A percentile compares a stretch with the other conserved stretches of the same genome.
Evolutionary conservation across 2,329 filamentous ascomycete species (phyloP).

Genomic region (Penicillium rolfsii): DNA sequence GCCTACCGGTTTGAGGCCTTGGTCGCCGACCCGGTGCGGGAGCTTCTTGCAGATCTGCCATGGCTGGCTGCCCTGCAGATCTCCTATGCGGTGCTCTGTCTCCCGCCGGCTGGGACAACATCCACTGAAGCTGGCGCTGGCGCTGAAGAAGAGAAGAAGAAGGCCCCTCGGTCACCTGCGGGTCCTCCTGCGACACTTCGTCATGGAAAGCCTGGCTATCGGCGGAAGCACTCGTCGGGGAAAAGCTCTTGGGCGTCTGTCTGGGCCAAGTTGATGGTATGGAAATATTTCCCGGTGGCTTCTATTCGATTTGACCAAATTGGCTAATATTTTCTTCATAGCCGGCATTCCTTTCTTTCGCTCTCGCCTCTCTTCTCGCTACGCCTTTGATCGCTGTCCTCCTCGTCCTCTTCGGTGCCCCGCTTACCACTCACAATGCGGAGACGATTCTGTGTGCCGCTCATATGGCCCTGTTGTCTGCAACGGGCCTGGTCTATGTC

Average conservation of each 20-base stretch:
- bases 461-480: conserved; percentile 77
- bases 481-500: conserved; percentile 81
- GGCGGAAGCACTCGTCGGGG: conserved; percentile 27
- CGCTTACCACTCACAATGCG: conserved; percentile 75
- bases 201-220: conserved; percentile 26
- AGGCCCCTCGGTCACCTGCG: conserved; percentile 19
- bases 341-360: conserved; percentile 71
- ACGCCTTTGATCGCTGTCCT: conserved; percentile 62
- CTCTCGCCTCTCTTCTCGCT: conserved; percentile 55
- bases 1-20: conserved; percentile 66
- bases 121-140: conserved; percentile 16
- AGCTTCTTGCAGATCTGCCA: conserved; percentile 64
- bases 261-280: conserved; percentile 35
- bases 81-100: conserved; percentile 60
- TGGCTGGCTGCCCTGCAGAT: conserved; percentile 67
- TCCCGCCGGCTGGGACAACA: conserved; percentile 56
- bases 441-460: conserved; percentile 80
- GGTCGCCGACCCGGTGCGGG: conserved; percentile 69
- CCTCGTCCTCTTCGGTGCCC: conserved; percentile 88
- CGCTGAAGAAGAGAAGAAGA: conserved; percentile 25
- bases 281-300: conserved; percentile 1
- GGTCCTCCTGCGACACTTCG: conserved; percentile 14
- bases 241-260: conserved; percentile 23
- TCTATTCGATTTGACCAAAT: not conserved
- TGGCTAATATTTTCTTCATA: conserved; percentile 42